Percentiles rank a stretch among this genome's conserved stretches.
Conservation (phyloP, 305 asterid genomes). For the Fraxinus baroniana region DNA sequence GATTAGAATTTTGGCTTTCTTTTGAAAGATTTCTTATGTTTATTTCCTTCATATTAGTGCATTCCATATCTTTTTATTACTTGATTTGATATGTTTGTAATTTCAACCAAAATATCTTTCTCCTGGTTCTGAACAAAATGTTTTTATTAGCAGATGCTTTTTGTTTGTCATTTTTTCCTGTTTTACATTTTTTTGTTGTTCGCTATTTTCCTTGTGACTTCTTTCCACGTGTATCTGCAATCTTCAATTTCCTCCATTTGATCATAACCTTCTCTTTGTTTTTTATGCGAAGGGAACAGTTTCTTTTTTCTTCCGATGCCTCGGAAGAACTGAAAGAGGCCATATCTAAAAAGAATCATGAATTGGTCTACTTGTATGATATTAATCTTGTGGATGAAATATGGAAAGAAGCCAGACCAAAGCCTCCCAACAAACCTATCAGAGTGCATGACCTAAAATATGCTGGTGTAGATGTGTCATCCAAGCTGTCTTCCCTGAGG, state of each 20-base stretch:
- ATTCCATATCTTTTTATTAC: neutral
- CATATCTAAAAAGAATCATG: conserved; percentile 67
- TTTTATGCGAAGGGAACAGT: conserved; percentile 89
- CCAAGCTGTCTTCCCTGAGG: conserved; percentile 78
- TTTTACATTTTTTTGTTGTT: conserved; percentile 3
- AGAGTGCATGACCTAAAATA: conserved; percentile 82
- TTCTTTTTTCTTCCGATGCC: conserved; percentile 91
- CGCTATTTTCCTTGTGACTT: neutral
- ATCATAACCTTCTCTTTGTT: conserved; percentile 50
- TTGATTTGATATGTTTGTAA: neutral
- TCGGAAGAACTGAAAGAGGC: conserved; percentile 89
- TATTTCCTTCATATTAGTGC: neutral
- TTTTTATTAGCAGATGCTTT: neutral
- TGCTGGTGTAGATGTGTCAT: conserved; percentile 81
- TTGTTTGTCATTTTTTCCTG: neutral
- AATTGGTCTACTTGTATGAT: conserved; percentile 79
- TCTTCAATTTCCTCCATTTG: conserved; percentile 36
- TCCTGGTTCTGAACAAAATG: conserved; percentile 10
- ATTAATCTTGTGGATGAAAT: conserved; percentile 91
- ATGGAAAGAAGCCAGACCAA: conserved; percentile 86
- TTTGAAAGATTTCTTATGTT: neutral
- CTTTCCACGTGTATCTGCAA: conserved; percentile 15
- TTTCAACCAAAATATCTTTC: neutral
- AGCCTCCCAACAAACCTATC: conserved; percentile 60
- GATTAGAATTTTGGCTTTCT: neutral